Evolutionary conservation across 116 monocot species (phyloP), one percentile per base, ranked within the genome.

Genomic region (Trichopus zeylanicus): DNA sequence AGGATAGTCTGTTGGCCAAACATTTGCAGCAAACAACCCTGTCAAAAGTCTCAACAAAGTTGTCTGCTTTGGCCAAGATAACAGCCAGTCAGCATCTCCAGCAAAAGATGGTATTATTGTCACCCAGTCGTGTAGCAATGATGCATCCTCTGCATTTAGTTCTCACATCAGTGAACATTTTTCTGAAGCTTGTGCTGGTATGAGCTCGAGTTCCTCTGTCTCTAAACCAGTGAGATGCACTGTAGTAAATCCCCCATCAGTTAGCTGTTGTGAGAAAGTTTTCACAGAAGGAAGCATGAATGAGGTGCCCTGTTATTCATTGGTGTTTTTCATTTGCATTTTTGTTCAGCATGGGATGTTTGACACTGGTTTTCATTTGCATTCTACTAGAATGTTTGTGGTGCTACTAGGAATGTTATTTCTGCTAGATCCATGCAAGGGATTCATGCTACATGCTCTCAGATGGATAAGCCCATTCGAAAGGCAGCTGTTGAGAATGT

Each of bases 311-410:
- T 42, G 3, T 5, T 42, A 42, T 42, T 42, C 18, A 13, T 42
- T 42, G 42, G n/a, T n/a, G n/a, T n/a, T 49, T 32, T 18, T 32
- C 48, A 18, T 62, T 38, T 53, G 0, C 7, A 33, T 29, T 37
- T 2, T 24, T 20, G 42, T 42, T n/a, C n/a, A n/a, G n/a, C 42
- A 4, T 34, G 21, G n/a, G 35, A 52, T 48, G 53, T 0, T 18
- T 55, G 25, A 16, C 19, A 13, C 38, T 5, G n/a, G 13, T 15
- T 2, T 24, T 48, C 28, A 16, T 59, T 37, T 31, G 29, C 23
- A 56, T 56, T 20, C 6, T 51, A 39, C n/a, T 63, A 49, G 49
- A 72, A 55, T 69, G 51, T n/a, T n/a, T n/a, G 46, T 65, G 48
- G 27, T 61, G 34, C 52, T 33, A 31, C 39, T 37, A 51, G 7